Evolutionary conservation across 768 basidiomycete genomes (phyloP), one percentile per base, ranked within the genome.

Genomic region (Tephrocybe sp.): DNA sequence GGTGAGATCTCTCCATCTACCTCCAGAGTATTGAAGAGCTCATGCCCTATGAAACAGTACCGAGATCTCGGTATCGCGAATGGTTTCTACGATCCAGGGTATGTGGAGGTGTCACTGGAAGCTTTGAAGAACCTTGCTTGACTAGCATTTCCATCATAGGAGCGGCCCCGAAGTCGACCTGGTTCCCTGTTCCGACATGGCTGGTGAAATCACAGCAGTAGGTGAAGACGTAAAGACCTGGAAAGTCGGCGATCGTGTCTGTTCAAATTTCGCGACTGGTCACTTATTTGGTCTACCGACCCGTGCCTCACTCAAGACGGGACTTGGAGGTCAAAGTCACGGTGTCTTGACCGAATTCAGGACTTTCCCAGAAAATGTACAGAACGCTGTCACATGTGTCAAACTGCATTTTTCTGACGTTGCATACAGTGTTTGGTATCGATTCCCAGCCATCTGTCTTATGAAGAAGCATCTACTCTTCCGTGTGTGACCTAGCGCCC

Each of bases 401-500:
- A 8, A 22, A 9, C 2, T 15, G 10, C 19, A 11, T 5, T 5
- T 29, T 29, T 29, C 27, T 11, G 11, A 29, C 27, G 11, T 29
- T 29, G 27, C 6, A 29, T 29, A 2, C 11, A 79, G 78, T 69
- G 72, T 0, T 64, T 85, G 30, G 73, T 85, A 25, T 54, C 58
- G 33, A 68, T 84, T 50, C 80, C 86, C 0, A 63, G 73, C n/a
- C 76, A 84, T 59, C 70, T 86, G 5, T 76, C 74, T 1, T 83
- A 78, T 54, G 78, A 80, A 51, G 80, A 88, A 59, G 86, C 77
- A 0, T 79, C 85, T 0, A 83, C 83, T 18, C 66, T 88, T 3
- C 79, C 83, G 70, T 84, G 57, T 22, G 74, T 45, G 19, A 23
- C 5, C 1, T 6, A 29, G 6, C 25, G 1, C n/a, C 10, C 64